These are phyloP conservation scores for Ophiostoma triangulosporum DNA, from an alignment of 2,329 filamentous ascomycete species.

Conservation along the genomic window DNA sequence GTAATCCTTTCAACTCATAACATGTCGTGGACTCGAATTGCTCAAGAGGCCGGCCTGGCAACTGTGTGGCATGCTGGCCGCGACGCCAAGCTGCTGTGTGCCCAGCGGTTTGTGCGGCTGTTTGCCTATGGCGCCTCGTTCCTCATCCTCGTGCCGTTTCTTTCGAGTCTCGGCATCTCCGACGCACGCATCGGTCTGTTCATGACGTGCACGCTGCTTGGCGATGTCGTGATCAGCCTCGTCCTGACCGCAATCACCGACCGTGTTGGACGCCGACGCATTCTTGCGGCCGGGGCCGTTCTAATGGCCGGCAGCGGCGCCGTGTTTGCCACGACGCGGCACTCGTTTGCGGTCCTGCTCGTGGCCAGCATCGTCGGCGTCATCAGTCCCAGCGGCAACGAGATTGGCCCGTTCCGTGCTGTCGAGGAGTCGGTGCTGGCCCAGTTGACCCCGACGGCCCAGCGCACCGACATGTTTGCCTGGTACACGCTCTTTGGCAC, in stretches of 20 bases:
- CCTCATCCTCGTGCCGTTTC: slow-evolving; percentile 42
- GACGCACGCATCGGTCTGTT: slow-evolving; percentile 44
- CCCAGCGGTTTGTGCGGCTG: slow-evolving; percentile 46
- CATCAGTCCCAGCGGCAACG: slow-evolving; percentile 50
- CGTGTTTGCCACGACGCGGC: slow-evolving; percentile 34
- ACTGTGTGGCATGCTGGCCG: slow-evolving; percentile 27
- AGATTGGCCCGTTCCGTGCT: slow-evolving; percentile 49
- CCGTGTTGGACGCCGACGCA: slow-evolving; percentile 33
- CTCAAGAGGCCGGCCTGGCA: slow-evolving; percentile 29
- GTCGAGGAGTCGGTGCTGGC: slow-evolving; percentile 48
- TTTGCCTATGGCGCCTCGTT: slow-evolving; percentile 49
- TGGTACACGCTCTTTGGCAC: slow-evolving; percentile 48
- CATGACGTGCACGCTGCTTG: slow-evolving; percentile 50
- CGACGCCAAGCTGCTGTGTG: slow-evolving; percentile 44
- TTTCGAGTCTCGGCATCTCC: slow-evolving; percentile 35
- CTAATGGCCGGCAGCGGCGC: slow-evolving; percentile 43
- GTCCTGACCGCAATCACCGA: slow-evolving; percentile 46
- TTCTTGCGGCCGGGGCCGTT: slow-evolving; percentile 39
- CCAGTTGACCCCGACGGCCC: slow-evolving; percentile 33
- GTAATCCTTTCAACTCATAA: background rate
- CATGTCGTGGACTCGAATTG: background rate
- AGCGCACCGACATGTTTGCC: slow-evolving; percentile 43
- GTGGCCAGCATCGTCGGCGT: slow-evolving; percentile 45
- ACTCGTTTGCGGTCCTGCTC: slow-evolving; percentile 45
- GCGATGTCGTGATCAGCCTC: slow-evolving; percentile 46